Evolutionary conservation across 179 eudicot species (phyloP).

Genomic region (Silene coronaria): DNA sequence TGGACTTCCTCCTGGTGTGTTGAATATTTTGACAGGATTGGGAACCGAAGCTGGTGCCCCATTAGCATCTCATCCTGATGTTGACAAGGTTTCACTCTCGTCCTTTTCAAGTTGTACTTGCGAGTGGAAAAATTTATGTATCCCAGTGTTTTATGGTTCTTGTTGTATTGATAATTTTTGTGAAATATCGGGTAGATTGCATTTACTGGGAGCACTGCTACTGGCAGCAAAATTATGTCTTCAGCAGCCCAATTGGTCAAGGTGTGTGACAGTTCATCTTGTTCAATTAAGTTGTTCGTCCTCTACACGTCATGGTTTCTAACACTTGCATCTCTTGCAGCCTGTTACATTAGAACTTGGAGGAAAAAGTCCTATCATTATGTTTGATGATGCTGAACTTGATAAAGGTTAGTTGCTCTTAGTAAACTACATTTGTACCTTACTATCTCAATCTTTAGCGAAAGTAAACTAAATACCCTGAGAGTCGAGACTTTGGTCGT

Average conservation of each 20-base stretch:
- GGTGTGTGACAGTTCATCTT: slow-evolving; percentile 33
- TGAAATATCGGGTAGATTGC: slow-evolving; percentile 49
- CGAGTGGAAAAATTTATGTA: too few species aligned
- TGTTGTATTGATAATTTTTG: slow-evolving; percentile 8
- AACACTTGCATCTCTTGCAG: slow-evolving; percentile 38
- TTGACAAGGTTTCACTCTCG: slow-evolving; percentile 65
- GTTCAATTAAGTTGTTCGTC: not conserved
- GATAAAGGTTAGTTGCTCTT: slow-evolving; percentile 64
- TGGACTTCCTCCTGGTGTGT: slow-evolving; percentile 87
- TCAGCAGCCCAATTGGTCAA: slow-evolving; percentile 84
- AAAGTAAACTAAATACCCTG: not conserved
- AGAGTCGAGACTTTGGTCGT: not conserved
- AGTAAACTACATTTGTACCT: not conserved
- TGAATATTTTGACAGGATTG: slow-evolving; percentile 79
- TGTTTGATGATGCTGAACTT: slow-evolving; percentile 91
- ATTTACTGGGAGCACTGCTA: slow-evolving; percentile 86
- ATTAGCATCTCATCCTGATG: slow-evolving; percentile 85
- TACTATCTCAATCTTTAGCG: too few species aligned
- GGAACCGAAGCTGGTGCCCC: slow-evolving; percentile 96
- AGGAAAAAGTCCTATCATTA: slow-evolving; percentile 92
- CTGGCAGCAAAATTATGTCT: slow-evolving; percentile 89
- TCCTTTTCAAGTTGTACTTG: slow-evolving; percentile 7
- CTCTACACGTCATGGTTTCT: slow-evolving; percentile 10
- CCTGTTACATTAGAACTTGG: slow-evolving; percentile 97
- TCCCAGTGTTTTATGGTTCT: not conserved